Base-by-base conservation (phyloP, 257 asterid genomes). In the Coffea canephora region DNA sequence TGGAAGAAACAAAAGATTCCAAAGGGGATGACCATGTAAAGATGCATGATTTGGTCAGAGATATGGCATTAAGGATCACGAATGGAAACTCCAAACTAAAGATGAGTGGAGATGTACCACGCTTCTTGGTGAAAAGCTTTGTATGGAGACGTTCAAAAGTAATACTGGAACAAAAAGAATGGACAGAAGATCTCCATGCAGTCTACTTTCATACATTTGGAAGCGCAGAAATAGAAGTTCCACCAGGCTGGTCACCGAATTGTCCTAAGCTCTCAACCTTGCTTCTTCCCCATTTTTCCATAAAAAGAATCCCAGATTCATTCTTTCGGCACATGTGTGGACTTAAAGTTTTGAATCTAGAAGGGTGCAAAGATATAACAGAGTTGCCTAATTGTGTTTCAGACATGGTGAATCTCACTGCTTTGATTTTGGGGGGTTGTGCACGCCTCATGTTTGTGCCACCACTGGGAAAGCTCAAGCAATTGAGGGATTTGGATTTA, bases 321-420 rank as follows among this genome's bases (percentile, higher is more conserved):
- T 73, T 73, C 65, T 50, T 73, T 14, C 27, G 46, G 66, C 61
- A 39, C 43, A 73, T 73, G 66, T 25, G 16, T 27, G 77, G 64
- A 49, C 77, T 73, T 59, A 73, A 73, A 34, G 69, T 74, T 74
- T 34, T 74, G 15, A 39, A 19, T 55, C 78, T 74, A 57, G 34
- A 31, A 31, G 34, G 34, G 23, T 6, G 4, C 14, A 1, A 0
- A 39, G 5, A 4, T 6, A 23, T 74, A 36, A 74, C 12, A 39
- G 25, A 45, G 54, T 45, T 74, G 55, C 78, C 78, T 1, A 45
- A 54, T 39, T 36, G 36, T 45, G 8, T 74, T 36, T 77, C 82
- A 62, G 72, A 82, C 73, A 45, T 77, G 52, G 82, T 5, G 77
- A 77, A 49, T 65, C 79, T 82, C 70, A 71, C 52, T 62, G 68